Evolutionary conservation across 1,284 basidiomycete species (phyloP).

Genomic region (Trametes hirsuta): DNA sequence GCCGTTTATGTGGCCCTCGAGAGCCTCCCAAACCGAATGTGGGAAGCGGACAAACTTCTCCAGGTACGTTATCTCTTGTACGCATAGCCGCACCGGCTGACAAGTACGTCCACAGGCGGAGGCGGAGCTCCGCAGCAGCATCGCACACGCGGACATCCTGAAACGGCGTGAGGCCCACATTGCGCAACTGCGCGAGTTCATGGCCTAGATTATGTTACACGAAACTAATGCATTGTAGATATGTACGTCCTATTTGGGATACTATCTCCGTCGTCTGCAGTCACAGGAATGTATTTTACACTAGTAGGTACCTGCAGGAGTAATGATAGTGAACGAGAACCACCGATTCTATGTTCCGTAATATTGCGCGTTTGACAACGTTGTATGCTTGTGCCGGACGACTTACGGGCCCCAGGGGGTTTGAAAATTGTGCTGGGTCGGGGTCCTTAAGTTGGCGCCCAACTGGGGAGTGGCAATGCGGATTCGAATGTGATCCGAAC

Average conservation of each 20-base stretch:
- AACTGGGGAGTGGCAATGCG: too few relatives aligned
- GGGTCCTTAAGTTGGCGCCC: too few relatives aligned
- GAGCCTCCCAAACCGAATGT: constrained; percentile 87
- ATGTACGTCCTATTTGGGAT: constrained; percentile 4
- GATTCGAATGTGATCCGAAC: too few relatives aligned
- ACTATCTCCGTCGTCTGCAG: neutral
- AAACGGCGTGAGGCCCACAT: constrained; percentile 67
- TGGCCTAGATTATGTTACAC: constrained; percentile 22
- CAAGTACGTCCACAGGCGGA: constrained; percentile 50
- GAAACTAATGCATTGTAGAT: constrained; percentile 7
- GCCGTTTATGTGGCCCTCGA: constrained; percentile 87
- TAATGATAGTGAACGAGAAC: neutral
- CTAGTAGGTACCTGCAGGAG: neutral
- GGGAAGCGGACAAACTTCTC: constrained; percentile 89
- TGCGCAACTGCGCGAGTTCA: constrained; percentile 41
- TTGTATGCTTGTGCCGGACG: neutral
- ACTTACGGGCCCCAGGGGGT: too few relatives aligned
- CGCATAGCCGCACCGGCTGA: neutral
- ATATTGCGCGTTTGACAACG: neutral
- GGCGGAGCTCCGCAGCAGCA: constrained; percentile 65
- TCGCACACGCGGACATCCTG: constrained; percentile 72
- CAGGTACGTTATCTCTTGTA: constrained; percentile 53
- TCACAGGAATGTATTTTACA: constrained; percentile 1
- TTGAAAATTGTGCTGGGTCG: too few relatives aligned
- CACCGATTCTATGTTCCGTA: too few relatives aligned